phyloP scores from a whole-genome alignment of 495 filamentous ascomycete species.

The Penicillium nucicola region DNA sequence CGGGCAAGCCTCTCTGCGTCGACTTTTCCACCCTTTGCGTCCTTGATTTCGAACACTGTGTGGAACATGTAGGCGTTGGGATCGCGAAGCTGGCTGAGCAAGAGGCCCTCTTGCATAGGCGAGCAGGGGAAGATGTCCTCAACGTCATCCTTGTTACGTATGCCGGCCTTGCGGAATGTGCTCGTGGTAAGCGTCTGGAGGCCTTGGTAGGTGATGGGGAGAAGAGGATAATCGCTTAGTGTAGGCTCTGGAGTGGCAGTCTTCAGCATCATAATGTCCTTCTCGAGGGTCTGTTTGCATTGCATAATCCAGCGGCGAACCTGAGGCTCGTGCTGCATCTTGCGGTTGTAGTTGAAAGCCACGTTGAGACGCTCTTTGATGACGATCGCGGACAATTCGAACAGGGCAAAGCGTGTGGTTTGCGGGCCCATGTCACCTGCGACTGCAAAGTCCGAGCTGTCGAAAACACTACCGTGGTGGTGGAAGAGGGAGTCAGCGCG shows the following conservation, averaged over 20 bases:
- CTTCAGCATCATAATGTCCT: slow-evolving; percentile 49
- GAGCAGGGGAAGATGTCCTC: slow-evolving; percentile 65
- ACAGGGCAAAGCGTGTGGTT: slow-evolving; percentile 55
- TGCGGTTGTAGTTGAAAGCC: slow-evolving; percentile 58
- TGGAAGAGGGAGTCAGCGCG: slow-evolving; percentile 57
- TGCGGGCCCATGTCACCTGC: slow-evolving; percentile 44
- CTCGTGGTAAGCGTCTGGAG: slow-evolving; percentile 39
- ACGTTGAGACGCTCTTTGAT: slow-evolving; percentile 57
- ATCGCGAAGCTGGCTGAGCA: slow-evolving; percentile 60
- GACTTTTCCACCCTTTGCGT: slow-evolving; percentile 21
- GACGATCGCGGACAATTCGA: slow-evolving; percentile 60
- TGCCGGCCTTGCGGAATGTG: slow-evolving; percentile 47
- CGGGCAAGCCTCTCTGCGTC: slow-evolving; percentile 37
- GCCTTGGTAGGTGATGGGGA: slow-evolving; percentile 58
- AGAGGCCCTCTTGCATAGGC: slow-evolving; percentile 62
- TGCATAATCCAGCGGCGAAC: slow-evolving; percentile 59
- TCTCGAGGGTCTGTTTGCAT: slow-evolving; percentile 56
- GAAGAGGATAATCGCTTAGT: slow-evolving; percentile 59
- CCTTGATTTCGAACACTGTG: slow-evolving; percentile 43
- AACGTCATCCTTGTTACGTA: slow-evolving; percentile 40
- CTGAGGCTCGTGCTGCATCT: slow-evolving; percentile 53
- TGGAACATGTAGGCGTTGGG: slow-evolving; percentile 45
- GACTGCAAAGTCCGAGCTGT: slow-evolving; percentile 39
- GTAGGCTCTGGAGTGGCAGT: slow-evolving; percentile 53
- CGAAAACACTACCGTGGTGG: slow-evolving; percentile 50